Evolutionary conservation across 306 rosid genomes (phyloP).

Genomic region (Vigna radiata): DNA sequence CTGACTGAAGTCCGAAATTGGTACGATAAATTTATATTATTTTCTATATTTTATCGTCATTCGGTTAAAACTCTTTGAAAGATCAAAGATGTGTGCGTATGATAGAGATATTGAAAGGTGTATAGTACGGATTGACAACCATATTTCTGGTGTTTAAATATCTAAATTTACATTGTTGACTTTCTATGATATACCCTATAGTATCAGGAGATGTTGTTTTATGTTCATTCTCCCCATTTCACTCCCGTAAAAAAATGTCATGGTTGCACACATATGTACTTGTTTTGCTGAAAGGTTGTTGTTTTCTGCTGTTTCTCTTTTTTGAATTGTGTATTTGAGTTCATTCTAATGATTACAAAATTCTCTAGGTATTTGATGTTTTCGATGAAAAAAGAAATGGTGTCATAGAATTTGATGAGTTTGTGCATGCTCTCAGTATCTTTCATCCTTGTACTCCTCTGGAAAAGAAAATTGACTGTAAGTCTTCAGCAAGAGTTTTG

Average conservation of each 20-base stretch:
- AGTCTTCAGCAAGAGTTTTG: conserved; percentile 42
- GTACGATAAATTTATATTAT: background rate
- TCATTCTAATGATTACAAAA: conserved; percentile 19
- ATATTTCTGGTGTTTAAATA: conserved; percentile 3
- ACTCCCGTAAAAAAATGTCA: background rate
- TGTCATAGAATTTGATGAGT: conserved; percentile 79
- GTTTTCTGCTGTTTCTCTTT: conserved; percentile 25
- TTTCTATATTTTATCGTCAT: background rate
- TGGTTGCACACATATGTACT: background rate
- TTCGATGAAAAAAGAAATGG: conserved; percentile 75
- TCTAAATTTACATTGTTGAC: background rate
- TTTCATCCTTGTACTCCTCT: conserved; percentile 73
- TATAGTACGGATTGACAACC: background rate
- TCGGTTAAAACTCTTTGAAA: background rate
- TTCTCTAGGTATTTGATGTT: conserved; percentile 65
- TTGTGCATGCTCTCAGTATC: conserved; percentile 68
- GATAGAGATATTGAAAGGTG: conserved; percentile 5
- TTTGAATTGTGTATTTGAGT: conserved; percentile 15
- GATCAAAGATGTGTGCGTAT: background rate
- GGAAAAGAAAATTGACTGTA: conserved; percentile 71
- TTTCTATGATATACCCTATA: conserved; percentile 7
- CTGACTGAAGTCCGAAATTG: background rate
- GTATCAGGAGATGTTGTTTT: background rate
- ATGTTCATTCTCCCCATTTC: conserved; percentile 10
- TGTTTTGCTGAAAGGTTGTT: conserved; percentile 32